Percentiles rank a stretch among this genome's conserved stretches.
Conservation (phyloP, 2,329 filamentous ascomycete genomes). For the Colletotrichum limetticola region DNA sequence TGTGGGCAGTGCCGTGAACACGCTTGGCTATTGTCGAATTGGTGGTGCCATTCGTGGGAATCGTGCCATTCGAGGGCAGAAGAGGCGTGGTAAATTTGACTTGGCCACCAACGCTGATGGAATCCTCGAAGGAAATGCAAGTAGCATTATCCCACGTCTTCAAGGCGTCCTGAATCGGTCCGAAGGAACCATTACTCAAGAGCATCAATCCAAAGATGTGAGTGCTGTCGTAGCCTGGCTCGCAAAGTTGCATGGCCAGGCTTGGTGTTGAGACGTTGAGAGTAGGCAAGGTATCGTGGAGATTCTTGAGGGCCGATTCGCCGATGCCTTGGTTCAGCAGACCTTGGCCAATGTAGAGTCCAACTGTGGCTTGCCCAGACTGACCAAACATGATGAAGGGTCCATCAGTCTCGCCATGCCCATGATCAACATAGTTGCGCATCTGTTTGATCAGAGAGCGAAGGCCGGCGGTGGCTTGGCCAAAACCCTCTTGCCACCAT, state of each 20-base stretch:
- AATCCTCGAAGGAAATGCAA: conserved; percentile 40
- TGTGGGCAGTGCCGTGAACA: not conserved
- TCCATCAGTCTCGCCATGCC: conserved; percentile 36
- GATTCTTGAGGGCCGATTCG: conserved; percentile 41
- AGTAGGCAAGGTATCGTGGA: conserved; percentile 40
- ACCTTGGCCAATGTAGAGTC: conserved; percentile 49
- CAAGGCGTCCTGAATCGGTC: conserved; percentile 43
- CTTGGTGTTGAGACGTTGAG: conserved; percentile 40
- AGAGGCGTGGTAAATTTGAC: conserved; percentile 38
- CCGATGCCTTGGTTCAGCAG: conserved; percentile 42
- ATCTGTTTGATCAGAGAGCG: conserved; percentile 41
- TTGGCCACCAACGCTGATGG: conserved; percentile 35
- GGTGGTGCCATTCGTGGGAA: conserved; percentile 17
- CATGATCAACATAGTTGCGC: conserved; percentile 42
- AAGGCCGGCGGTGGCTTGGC: conserved; percentile 37
- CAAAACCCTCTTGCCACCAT: conserved; percentile 39
- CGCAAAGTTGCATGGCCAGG: conserved; percentile 51
- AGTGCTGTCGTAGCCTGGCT: conserved; percentile 40
- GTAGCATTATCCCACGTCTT: conserved; percentile 42
- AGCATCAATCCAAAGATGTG: conserved; percentile 48
- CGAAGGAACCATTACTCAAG: conserved; percentile 45
- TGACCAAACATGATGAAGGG: conserved; percentile 44
- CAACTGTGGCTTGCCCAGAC: conserved; percentile 42
- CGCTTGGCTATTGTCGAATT: conserved; percentile 37
- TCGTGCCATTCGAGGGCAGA: conserved; percentile 36